Conservation (phyloP, 306 rosid genomes). For the Rosa chinensis region DNA sequence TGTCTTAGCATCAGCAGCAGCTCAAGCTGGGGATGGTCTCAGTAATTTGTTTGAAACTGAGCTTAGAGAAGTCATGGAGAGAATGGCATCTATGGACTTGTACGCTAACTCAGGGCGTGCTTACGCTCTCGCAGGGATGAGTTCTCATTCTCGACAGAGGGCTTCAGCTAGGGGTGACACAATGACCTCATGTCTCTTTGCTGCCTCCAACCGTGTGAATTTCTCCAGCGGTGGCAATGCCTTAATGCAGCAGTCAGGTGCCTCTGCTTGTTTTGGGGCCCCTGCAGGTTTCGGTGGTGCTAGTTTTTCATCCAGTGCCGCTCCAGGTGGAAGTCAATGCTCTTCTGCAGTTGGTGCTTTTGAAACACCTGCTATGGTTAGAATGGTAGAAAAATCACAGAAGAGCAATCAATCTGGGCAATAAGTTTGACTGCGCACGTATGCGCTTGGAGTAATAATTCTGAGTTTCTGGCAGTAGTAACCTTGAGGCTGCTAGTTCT, state of each 20-base stretch:
- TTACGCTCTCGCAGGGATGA: conserved; percentile 1
- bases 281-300: no score
- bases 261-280: no score
- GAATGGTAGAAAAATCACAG: neutral
- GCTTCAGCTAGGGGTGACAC: conserved; percentile 9
- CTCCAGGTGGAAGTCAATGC: neutral
- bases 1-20: conserved; percentile 4
- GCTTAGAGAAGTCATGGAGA: conserved; percentile 12
- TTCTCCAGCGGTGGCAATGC: no score
- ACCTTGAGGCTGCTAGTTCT: neutral
- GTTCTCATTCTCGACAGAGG: conserved; percentile 13
- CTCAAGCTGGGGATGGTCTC: conserved; percentile 14
- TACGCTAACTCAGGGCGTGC: neutral
- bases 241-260: no score
- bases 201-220: no score
- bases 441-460: neutral
- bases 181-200: neutral
- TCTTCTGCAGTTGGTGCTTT: neutral
- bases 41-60: conserved; percentile 13
- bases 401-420: neutral
- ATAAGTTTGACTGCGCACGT: neutral
- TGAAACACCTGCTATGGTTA: neutral
- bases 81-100: conserved; percentile 8
- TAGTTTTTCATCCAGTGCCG: neutral
- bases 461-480: neutral